Conservation (phyloP, 73 alveolate genomes). For the Durusdinium trenchii region DNA sequence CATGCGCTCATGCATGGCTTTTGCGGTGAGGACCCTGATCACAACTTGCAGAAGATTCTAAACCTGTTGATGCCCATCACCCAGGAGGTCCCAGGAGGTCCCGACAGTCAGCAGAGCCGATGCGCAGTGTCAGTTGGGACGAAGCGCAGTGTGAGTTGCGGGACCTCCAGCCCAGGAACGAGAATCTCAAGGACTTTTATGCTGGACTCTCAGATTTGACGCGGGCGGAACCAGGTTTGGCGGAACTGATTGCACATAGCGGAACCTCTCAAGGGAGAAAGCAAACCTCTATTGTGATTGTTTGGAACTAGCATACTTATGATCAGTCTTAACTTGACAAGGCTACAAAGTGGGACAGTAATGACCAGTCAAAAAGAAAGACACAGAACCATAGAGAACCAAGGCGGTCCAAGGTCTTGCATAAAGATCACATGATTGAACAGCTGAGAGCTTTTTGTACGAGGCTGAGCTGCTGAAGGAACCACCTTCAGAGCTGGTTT, state of each 20-base stretch:
- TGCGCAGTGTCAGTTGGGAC: not conserved
- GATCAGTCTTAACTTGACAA: no score
- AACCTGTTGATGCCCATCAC: slow-evolving; percentile 47
- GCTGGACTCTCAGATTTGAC: slow-evolving; percentile 16
- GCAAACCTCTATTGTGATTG: no score
- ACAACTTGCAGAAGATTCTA: slow-evolving; percentile 79
- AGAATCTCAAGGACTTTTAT: slow-evolving; percentile 54
- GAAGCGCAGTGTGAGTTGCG: not conserved
- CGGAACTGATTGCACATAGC: no score
- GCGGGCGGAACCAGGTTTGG: no score
- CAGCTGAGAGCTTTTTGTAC: not conserved
- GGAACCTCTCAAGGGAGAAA: no score
- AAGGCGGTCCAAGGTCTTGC: no score
- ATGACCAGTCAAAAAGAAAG: no score
- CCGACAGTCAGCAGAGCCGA: not conserved
- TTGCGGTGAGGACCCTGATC: slow-evolving; percentile 53
- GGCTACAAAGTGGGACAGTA: no score
- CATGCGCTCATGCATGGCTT: no score
- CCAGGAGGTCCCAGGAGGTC: not conserved
- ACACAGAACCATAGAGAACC: no score
- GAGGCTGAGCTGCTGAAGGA: slow-evolving; percentile 68
- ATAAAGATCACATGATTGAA: not conserved
- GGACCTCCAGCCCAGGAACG: not conserved
- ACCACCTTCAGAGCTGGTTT: slow-evolving; percentile 83
- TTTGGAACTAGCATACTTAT: no score